Base-by-base conservation (phyloP, 352 stramenopile genomes). In the Globisporangium apiculatum region DNA sequence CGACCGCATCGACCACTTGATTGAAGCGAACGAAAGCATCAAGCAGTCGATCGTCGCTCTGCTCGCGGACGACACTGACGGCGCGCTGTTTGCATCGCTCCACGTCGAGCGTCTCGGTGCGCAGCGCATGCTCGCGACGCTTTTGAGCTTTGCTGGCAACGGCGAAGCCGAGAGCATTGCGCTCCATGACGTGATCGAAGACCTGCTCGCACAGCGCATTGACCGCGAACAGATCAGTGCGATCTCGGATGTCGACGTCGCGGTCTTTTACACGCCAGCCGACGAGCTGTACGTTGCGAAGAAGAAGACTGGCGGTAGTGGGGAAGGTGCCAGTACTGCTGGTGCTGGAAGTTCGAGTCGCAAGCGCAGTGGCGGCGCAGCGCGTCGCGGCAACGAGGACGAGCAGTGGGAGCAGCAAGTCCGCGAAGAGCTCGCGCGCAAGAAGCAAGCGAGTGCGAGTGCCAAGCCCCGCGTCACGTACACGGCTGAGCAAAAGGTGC, bases 371-470 rank as follows among this genome's bases (percentile, higher is more conserved):
- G 24, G 24, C 24, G 68, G 75, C 24, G 24, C 52, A 9, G 65
- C 51, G 6, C 73, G 66, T 48, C 74, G 66, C 11, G 81, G 79
- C 52, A 94, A 85, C 43, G 81, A 91, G 42, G 86, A 95, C 17
- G 84, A 94, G 42, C 76, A 86, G 48, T 95, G 84, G 83, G 86
- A 95, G 38, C 79, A 90, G 53, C 78, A 94, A 51, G 60, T 91
- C 58, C 86, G 86, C 12, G 79, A 92, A 55, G 86, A 95, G 65
- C 66, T 94, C 3, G 80, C 85, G 42, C 15, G 17, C 15, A 91
- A 90, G 66, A 91, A 89, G 56, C 71, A 68, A 36, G 67, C 63
- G 11, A 43, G 12, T 35, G 66, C 66, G 14, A 73, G 72, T 61
- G 67, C 68, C 55, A 84, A 83, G 51, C 40, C 7, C 7, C 40